Percentiles rank a stretch among this genome's conserved stretches.
Conservation (phyloP, 208 protist genomes). For the Blechomonas ayalai region DNA sequence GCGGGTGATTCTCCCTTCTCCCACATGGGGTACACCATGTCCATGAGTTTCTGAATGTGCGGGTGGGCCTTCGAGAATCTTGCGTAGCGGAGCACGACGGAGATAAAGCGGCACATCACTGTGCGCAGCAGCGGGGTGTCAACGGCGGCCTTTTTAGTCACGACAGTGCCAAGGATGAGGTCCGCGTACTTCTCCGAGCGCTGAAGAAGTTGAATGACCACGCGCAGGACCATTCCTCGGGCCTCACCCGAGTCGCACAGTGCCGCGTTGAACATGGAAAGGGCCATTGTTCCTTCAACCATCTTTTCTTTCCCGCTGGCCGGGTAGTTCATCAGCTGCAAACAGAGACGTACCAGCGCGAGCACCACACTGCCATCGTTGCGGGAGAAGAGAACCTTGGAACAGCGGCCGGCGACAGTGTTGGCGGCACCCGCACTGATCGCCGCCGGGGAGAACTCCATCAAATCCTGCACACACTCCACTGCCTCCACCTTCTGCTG, state of each 20-base stretch:
- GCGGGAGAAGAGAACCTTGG: conserved; percentile 87
- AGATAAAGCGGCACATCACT: conserved; percentile 89
- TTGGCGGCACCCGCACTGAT: conserved; percentile 64
- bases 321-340: conserved; percentile 77
- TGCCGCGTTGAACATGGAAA: conserved; percentile 84
- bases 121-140: conserved; percentile 72
- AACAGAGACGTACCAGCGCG: conserved; percentile 73
- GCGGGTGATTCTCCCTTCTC: conserved; percentile 60
- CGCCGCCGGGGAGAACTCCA: conserved; percentile 64
- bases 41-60: conserved; percentile 69
- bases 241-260: conserved; percentile 81
- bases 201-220: conserved; percentile 70
- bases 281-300: conserved; percentile 84
- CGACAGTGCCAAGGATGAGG: conserved; percentile 80
- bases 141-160: conserved; percentile 72
- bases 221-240: conserved; percentile 61
- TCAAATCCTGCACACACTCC: conserved; percentile 85
- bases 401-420: conserved; percentile 83
- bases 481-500: conserved; percentile 83
- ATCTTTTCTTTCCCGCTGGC: conserved; percentile 87
- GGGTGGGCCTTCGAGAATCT: conserved; percentile 65
- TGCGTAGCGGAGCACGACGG: conserved; percentile 77
- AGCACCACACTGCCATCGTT: conserved; percentile 82
- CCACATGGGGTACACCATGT: conserved; percentile 62
- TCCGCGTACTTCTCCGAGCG: conserved; percentile 81